Percentiles rank a stretch among this genome's conserved stretches.
phyloP scores from a whole-genome alignment of 1,139 yeast species.

The Komagataea norvegica region DNA sequence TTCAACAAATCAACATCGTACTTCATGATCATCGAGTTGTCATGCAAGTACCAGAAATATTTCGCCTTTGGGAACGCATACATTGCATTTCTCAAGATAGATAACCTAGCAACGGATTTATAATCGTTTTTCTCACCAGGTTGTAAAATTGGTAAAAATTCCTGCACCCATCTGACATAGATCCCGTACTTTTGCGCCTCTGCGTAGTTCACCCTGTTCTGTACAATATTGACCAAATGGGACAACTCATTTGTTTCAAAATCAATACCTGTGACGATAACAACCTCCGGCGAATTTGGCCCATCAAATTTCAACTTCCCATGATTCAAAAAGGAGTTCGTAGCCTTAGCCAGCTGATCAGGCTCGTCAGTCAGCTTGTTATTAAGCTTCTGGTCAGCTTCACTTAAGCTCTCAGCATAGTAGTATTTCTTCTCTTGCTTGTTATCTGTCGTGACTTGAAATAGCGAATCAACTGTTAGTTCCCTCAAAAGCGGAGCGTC shows the following conservation, averaged over 20 bases:
- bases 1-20: conserved; percentile 51
- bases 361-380: conserved; percentile 37
- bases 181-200: conserved; percentile 69
- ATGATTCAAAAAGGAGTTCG: conserved; percentile 56
- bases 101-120: conserved; percentile 56
- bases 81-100: conserved; percentile 72
- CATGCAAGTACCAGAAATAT: conserved; percentile 82
- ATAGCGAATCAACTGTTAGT: conserved; percentile 47
- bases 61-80: conserved; percentile 80
- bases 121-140: conserved; percentile 13
- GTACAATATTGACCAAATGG: conserved; percentile 61
- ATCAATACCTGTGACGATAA: conserved; percentile 79
- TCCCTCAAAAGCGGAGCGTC: conserved; percentile 57
- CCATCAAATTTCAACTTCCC: conserved; percentile 54
- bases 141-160: conserved; percentile 50
- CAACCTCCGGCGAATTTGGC: conserved; percentile 54
- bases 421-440: conserved; percentile 42
- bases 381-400: conserved; percentile 34
- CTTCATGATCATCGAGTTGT: conserved; percentile 68
- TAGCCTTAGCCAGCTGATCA: conserved; percentile 36
- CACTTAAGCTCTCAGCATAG: conserved; percentile 39
- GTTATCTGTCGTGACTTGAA: conserved; percentile 38
- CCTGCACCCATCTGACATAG: conserved; percentile 79
- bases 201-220: conserved; percentile 80
- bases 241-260: conserved; percentile 60